These are phyloP conservation scores for Tolypocladium amazonense DNA, from an alignment of 2,329 filamentous ascomycete genomes.

Conservation along the genomic window DNA sequence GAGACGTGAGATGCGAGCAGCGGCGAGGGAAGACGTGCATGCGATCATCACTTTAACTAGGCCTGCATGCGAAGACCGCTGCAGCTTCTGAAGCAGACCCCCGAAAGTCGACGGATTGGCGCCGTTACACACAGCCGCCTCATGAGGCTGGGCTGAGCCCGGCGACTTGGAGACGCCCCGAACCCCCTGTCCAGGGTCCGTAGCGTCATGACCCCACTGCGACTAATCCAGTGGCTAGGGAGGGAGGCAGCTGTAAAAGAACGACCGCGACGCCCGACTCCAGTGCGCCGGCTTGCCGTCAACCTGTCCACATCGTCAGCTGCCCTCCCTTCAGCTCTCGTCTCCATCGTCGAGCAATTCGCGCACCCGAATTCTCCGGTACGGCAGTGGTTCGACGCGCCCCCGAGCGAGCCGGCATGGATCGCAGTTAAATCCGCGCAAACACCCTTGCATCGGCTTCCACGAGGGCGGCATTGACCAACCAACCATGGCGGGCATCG, in stretches of 20 bases:
- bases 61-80: too few relatives aligned
- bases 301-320: background rate
- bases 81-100: background rate
- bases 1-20: background rate
- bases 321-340: background rate
- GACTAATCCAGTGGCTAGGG: background rate
- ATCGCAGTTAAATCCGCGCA: background rate
- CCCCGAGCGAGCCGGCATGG: slow-evolving; percentile 1
- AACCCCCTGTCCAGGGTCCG: background rate
- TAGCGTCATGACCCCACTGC: background rate
- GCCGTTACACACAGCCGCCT: background rate
- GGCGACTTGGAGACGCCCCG: slow-evolving; percentile 2
- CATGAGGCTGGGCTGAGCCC: background rate
- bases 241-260: background rate
- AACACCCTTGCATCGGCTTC: background rate
- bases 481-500: slow-evolving; percentile 73
- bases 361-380: background rate
- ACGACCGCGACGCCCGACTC: background rate
- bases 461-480: background rate
- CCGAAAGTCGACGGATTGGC: background rate
- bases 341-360: background rate
- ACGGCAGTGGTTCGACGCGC: background rate
- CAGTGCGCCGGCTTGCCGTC: background rate
- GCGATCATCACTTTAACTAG: too few relatives aligned
- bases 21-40: background rate